Base-by-base conservation (phyloP, 768 basidiomycete species). In the Fistulinella prunicolor region DNA sequence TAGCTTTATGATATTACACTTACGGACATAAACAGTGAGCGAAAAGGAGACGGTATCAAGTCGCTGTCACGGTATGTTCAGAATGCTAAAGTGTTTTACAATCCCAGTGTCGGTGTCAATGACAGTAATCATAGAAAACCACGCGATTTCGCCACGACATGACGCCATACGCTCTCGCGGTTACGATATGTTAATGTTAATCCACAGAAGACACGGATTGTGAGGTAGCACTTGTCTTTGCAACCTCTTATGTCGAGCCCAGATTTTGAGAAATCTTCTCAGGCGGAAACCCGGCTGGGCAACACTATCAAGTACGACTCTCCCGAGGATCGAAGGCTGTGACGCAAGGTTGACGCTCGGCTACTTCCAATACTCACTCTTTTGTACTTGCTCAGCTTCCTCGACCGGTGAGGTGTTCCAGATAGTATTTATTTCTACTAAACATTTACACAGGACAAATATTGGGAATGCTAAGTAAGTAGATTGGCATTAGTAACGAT, bases 351-450 rank as follows among this genome's bases (percentile, higher is more conserved):
- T n/a, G 70, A 71, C 44, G 37, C 28, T 36, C 69, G 67, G 22
- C 56, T 75, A 13, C 58, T 74, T 19, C 73, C 73, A 1, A 62
- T 75, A 37, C 55, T 76, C 39, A 73, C 70, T 4, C 45, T 70
- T 22, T 55, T 75, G 29, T 74, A 68, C 53, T 58, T 75, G 19
- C 58, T 76, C 23, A 69, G 67, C 29, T 76, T 75, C 49, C 59
- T 75, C 50, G 73, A 73, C 46, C 53, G 72, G 70, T 70, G 48
- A 29, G 62, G 13, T 16, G 22, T 30, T 6, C 35, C 35, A 26
- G 23, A 6, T 12, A n/a, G 12, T 29, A 13, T 16, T 30, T 17
- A 17, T 22, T 21, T 23, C 40, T 38, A 19, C 32, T 47, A 23
- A 40, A 30, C 14, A 16, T 43, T 29, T 26, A 9, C 42, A n/a